Evolutionary conservation across 2,329 filamentous ascomycete genomes (phyloP).

Genomic region (Talaromyces sp.): DNA sequence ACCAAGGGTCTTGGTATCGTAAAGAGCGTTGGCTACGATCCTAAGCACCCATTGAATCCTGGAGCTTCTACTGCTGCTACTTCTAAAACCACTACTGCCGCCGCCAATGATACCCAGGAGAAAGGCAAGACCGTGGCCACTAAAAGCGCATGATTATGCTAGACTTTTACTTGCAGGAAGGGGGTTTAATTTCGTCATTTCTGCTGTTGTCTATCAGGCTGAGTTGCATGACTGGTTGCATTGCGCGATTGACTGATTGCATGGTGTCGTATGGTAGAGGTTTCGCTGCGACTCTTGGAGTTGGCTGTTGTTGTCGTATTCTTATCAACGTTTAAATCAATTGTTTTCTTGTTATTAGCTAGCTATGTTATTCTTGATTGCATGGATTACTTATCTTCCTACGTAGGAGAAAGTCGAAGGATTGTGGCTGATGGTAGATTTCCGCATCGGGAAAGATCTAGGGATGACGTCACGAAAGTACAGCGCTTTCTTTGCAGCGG

Average conservation of each 20-base stretch:
- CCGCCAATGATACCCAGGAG: background rate
- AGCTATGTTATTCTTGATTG: background rate
- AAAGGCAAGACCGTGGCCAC: background rate
- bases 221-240: background rate
- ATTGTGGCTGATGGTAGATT: background rate
- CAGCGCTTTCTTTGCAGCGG: background rate
- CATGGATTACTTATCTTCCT: background rate
- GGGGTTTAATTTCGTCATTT: conserved; percentile 5
- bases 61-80: conserved; percentile 24
- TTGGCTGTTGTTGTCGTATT: background rate
- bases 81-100: background rate
- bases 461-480: conserved; percentile 14
- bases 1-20: conserved; percentile 96
- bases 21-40: conserved; percentile 84
- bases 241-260: conserved; percentile 8
- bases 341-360: background rate
- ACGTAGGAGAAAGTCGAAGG: background rate
- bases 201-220: background rate
- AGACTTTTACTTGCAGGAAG: conserved; percentile 1
- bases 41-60: conserved; percentile 50
- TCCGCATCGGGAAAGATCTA: conserved; percentile 17
- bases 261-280: background rate
- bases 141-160: conserved; percentile 8
- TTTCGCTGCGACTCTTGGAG: background rate
- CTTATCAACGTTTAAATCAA: background rate